phyloP scores from a whole-genome alignment of 768 basidiomycete species.

The Suillus alpinus region DNA sequence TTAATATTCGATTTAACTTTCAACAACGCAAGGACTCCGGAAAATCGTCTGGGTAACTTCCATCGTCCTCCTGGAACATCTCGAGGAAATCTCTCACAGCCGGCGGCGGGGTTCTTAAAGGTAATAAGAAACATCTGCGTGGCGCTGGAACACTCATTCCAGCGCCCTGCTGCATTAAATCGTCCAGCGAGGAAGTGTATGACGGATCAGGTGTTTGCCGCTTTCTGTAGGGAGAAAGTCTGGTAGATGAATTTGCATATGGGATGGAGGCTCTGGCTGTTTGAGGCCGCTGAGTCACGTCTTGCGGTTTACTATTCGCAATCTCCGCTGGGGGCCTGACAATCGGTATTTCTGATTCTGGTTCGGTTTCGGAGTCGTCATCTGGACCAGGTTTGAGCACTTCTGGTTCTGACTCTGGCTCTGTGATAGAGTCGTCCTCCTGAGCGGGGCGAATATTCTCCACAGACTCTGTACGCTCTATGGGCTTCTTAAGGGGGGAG shows the following conservation, averaged over 20 bases:
- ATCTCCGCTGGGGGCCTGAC: constrained; percentile 13
- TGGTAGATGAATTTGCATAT: not conserved
- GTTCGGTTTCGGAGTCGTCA: constrained; percentile 30
- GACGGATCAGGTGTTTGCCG: constrained; percentile 7
- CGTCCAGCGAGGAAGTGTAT: constrained; percentile 1
- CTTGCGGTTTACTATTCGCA: not conserved
- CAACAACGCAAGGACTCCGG: constrained; percentile 25
- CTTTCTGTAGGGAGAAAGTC: constrained; percentile 19
- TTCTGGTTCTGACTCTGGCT: constrained; percentile 27
- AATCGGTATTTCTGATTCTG: constrained; percentile 29
- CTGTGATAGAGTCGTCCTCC: constrained; percentile 29
- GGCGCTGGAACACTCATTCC: constrained; percentile 5
- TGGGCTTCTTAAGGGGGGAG: not conserved
- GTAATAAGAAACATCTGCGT: constrained; percentile 1
- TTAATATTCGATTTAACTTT: not conserved
- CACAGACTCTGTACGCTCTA: constrained; percentile 4
- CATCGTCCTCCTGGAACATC: constrained; percentile 33
- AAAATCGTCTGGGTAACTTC: constrained; percentile 33
- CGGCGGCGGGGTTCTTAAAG: constrained; percentile 21
- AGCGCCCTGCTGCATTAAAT: constrained; percentile 10
- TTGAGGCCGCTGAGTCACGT: constrained; percentile 1
- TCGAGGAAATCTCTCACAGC: constrained; percentile 29
- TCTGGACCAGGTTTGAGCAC: not conserved
- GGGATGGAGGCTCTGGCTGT: not conserved
- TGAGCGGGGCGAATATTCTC: constrained; percentile 5